Percentiles rank a stretch among this genome's conserved stretches.
Evolutionary conservation across 2,329 filamentous ascomycete species (phyloP).

Genomic region (Botrytis medusae): DNA sequence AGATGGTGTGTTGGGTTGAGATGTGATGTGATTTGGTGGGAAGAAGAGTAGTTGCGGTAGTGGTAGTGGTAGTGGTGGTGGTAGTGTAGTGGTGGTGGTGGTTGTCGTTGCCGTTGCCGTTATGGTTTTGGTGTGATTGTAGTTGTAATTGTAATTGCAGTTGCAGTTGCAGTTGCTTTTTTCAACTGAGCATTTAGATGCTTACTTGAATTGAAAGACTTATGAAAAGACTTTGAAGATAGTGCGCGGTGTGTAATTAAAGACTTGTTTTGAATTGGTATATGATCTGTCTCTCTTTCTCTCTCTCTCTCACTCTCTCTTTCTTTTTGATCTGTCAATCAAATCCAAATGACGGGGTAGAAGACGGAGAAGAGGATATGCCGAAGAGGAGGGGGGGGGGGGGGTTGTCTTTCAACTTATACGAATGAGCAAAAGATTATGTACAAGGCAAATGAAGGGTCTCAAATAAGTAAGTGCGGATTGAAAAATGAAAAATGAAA

Average conservation of each 20-base stretch:
- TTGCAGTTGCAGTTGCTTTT: not conserved
- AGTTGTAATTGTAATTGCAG: no score
- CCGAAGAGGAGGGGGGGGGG: conserved; percentile 29
- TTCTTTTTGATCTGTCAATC: not conserved
- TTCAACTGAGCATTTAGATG: not conserved
- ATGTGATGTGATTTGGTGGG: not conserved
- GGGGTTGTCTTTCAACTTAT: conserved; percentile 27
- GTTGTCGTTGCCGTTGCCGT: no score
- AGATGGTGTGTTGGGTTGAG: not conserved
- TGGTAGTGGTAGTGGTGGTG: not conserved
- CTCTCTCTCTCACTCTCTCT: no score
- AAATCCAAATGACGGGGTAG: conserved; percentile 27
- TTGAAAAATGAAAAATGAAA: not conserved
- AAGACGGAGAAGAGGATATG: conserved; percentile 32
- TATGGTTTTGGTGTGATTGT: no score
- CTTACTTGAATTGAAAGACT: not conserved
- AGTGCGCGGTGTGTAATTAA: no score
- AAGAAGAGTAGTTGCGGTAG: no score
- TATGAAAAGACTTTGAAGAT: not conserved
- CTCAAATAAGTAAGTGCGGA: not conserved
- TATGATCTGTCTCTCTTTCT: not conserved
- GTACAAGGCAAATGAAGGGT: not conserved
- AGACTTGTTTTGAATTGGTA: not conserved
- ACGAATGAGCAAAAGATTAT: conserved; percentile 18
- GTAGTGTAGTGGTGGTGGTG: no score